Conservation (phyloP, 306 rosid species). For the Carpinus fangiana region DNA sequence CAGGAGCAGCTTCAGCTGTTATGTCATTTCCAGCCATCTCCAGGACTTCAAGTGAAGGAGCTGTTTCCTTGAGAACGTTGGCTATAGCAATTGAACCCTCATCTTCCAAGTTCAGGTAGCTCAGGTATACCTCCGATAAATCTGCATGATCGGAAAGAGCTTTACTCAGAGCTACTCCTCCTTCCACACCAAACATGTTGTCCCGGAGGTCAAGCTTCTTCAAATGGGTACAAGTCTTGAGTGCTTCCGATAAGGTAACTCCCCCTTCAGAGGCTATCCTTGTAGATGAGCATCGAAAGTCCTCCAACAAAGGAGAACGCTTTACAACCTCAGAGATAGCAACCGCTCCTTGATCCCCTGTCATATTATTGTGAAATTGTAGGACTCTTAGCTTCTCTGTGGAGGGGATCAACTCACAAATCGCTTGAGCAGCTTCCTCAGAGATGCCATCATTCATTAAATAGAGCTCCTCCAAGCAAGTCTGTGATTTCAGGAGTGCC, state of each 20-base stretch:
- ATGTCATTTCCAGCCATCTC: conserved; percentile 94
- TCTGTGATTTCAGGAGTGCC: conserved; percentile 75
- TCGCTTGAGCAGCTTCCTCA: conserved; percentile 81
- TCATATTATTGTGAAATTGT: conserved; percentile 84
- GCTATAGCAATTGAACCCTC: conserved; percentile 69
- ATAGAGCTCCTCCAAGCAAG: conserved; percentile 75
- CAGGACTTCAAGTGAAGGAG: conserved; percentile 76
- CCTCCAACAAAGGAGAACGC: conserved; percentile 64
- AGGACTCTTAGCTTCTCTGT: conserved; percentile 76
- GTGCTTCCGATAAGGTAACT: conserved; percentile 69
- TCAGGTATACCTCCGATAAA: conserved; percentile 72
- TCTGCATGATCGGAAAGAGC: conserved; percentile 61
- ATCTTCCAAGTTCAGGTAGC: conserved; percentile 87
- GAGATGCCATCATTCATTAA: conserved; percentile 88
- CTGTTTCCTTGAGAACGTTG: conserved; percentile 66
- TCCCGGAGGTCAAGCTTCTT: conserved; percentile 86
- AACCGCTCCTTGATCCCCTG: conserved; percentile 79
- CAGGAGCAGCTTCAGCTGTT: conserved; percentile 66
- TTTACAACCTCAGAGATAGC: conserved; percentile 75
- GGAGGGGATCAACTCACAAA: conserved; percentile 75
- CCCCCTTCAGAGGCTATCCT: conserved; percentile 83
- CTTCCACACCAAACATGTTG: conserved; percentile 89
- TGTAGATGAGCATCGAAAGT: conserved; percentile 84
- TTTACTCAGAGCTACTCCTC: conserved; percentile 76
- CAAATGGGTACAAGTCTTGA: conserved; percentile 53